Evolutionary conservation across 768 basidiomycete genomes (phyloP), one percentile per base, ranked within the genome.

Genomic region (Panaeolus cyanescens): DNA sequence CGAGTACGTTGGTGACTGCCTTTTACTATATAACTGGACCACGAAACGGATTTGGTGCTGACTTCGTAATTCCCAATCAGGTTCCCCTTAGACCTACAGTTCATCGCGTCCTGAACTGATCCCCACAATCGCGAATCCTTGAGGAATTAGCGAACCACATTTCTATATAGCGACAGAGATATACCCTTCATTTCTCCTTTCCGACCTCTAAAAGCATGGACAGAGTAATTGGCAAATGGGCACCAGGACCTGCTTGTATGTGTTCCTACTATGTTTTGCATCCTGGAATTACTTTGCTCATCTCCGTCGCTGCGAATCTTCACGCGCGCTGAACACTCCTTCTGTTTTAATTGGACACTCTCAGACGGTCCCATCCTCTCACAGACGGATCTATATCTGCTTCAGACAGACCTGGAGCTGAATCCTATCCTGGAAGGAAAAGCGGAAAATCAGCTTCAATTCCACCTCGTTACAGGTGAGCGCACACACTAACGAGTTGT

Each of bases 331-430:
- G 5, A 50, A 50, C 45, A 22, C 22, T 42, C 22, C 0, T 50
- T 28, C 30, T 13, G n/a, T 31, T 15, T 32, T 60, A 34, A 60
- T 19, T 25, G 25, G 50, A 45, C 22, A 12, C 40, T 28, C 28
- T 56, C 62, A 93, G 91, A 93, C 73, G 92, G 91, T 0, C 92
- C 92, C 5, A 85, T 93, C 5, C 80, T 94, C 13, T 83, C 85
- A 2, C 90, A 90, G 68, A 92, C 91, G 0, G 92, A 94, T 68
- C 80, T 95, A 13, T 95, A 92, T 72, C 83, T 94, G 3, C 83
- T 95, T 59, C 80, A 83, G 42, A 82, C 85, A 4, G 84, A 87
- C 15, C 80, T 94, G 2, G 84, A 90, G 67, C 70, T 94, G 32
- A 81, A 95, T 66, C 92, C 92, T 4, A 87, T 93, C 70, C 82